Percentiles rank a stretch among this genome's conserved stretches.
These are phyloP conservation scores for Xylariaceae sp. DNA, from an alignment of 2,329 filamentous ascomycete species.

Conservation along the genomic window DNA sequence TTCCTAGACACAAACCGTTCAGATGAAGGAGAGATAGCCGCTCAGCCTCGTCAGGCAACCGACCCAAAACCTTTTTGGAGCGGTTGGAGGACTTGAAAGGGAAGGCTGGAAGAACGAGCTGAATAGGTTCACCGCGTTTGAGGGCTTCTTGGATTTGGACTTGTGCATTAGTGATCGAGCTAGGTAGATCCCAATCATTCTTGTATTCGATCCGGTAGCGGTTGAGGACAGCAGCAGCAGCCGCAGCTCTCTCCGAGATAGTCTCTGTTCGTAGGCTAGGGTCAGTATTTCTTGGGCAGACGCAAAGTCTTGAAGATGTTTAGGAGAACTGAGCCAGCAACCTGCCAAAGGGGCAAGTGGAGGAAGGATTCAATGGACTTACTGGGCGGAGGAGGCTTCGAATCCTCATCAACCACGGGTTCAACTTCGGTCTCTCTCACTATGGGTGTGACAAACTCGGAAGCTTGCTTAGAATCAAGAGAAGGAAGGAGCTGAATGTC, in stretches of 20 bases:
- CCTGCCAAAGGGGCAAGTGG: too few species aligned
- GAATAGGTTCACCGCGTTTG: background rate
- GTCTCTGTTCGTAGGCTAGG: too few species aligned
- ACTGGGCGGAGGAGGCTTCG: too few species aligned
- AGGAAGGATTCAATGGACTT: too few species aligned
- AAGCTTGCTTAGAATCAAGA: too few species aligned
- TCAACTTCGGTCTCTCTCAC: too few species aligned
- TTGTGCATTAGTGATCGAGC: background rate
- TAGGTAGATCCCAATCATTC: background rate
- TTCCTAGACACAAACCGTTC: background rate
- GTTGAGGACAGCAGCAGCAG: background rate
- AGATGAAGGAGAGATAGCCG: background rate
- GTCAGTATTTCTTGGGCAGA: too few species aligned
- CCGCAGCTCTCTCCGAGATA: background rate
- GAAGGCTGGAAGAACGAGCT: background rate
- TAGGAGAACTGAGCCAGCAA: too few species aligned
- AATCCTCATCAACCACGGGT: too few species aligned
- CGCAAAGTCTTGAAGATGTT: too few species aligned
- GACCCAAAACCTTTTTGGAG: background rate
- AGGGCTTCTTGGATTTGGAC: background rate
- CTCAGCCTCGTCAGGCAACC: background rate
- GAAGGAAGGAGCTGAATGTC: too few species aligned
- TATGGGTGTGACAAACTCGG: too few species aligned
- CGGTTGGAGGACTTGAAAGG: conserved; percentile 1
- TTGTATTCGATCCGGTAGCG: background rate